phyloP scores from a whole-genome alignment of 2,329 filamentous ascomycete species.

The Talaromyces amestolkiae region DNA sequence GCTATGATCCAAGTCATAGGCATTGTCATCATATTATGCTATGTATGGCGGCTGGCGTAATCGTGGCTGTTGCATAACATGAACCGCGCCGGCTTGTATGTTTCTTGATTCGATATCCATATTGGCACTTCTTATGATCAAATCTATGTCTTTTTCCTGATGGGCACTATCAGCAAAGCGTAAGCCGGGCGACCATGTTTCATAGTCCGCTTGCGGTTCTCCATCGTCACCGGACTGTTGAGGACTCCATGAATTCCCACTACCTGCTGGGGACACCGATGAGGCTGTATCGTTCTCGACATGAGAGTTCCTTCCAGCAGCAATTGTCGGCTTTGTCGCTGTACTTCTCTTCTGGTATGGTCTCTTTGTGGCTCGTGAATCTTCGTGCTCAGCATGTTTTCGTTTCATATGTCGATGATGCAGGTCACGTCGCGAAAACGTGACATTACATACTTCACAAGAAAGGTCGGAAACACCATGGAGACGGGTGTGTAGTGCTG shows the following conservation, averaged over 20 bases:
- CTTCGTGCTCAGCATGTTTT: conserved; percentile 36
- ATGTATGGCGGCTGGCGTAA: neutral
- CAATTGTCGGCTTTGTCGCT: neutral
- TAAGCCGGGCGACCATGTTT: neutral
- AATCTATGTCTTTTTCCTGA: neutral
- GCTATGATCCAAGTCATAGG: neutral
- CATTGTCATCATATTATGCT: neutral
- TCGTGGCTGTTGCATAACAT: conserved; percentile 1
- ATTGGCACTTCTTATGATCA: neutral
- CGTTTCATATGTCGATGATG: conserved; percentile 44
- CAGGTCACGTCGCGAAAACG: conserved; percentile 44
- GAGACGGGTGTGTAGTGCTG: conserved; percentile 38
- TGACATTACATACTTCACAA: conserved; percentile 40
- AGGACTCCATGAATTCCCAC: neutral
- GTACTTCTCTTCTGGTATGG: neutral
- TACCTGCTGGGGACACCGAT: neutral
- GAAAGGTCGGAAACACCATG: conserved; percentile 29
- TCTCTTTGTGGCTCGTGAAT: neutral
- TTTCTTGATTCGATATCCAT: neutral
- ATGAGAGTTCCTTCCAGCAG: neutral
- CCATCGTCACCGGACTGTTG: neutral
- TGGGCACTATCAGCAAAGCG: neutral
- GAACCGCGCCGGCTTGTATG: neutral
- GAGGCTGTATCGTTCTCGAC: neutral
- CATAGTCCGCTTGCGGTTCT: neutral